Conservation (phyloP, 805 yeast genomes). For the Wickerhamomyces mucosus region DNA sequence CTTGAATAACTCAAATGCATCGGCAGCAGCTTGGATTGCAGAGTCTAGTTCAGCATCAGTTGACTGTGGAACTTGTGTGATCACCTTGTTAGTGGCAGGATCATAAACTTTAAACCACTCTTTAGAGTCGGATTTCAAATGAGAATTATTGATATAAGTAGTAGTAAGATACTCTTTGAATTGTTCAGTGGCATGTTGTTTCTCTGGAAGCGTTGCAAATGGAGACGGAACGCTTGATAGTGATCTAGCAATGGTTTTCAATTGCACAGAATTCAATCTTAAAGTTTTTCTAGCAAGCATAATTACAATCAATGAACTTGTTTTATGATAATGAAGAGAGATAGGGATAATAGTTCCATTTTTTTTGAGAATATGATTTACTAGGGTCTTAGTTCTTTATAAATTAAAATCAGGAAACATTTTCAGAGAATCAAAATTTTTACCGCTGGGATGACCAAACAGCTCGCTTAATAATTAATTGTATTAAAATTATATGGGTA, state of each 20-base stretch:
- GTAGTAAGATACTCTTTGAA: conserved; percentile 42
- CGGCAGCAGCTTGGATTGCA: conserved; percentile 56
- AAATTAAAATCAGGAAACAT: too few species aligned
- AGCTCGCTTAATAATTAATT: too few species aligned
- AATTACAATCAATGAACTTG: too few species aligned
- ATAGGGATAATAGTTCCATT: too few species aligned
- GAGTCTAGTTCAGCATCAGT: conserved; percentile 55
- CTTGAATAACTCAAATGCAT: conserved; percentile 53
- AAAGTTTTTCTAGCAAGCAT: not conserved
- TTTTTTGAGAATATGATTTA: too few species aligned
- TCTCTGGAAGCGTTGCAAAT: not conserved
- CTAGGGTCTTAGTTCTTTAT: too few species aligned
- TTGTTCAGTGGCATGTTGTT: conserved; percentile 25
- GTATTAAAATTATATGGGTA: too few species aligned
- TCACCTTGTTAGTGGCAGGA: conserved; percentile 63
- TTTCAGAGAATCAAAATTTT: too few species aligned
- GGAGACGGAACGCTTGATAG: not conserved
- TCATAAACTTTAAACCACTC: conserved; percentile 65
- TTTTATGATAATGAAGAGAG: too few species aligned
- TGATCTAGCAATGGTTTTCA: not conserved
- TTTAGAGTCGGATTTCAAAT: conserved; percentile 37
- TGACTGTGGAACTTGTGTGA: conserved; percentile 63
- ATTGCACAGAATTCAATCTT: not conserved
- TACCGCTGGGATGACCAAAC: too few species aligned
- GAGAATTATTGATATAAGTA: conserved; percentile 35